A percentile compares a stretch with the other conserved stretches of the same genome.
phyloP scores from a whole-genome alignment of 495 filamentous ascomycete genomes.

The Penicillium subrubescens region DNA sequence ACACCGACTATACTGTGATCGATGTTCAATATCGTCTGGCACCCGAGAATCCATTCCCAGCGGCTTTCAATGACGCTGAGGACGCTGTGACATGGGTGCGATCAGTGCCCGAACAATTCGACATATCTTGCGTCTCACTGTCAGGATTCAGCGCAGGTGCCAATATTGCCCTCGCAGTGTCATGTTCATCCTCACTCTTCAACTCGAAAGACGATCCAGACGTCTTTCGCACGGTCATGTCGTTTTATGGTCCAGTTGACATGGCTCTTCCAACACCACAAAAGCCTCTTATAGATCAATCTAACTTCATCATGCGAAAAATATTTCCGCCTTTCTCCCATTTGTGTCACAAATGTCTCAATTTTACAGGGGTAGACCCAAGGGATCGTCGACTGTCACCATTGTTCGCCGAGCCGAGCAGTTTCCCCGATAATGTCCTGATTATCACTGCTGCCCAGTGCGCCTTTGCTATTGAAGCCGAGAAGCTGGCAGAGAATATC shows the following conservation, averaged over 20 bases:
- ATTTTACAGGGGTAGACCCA: conserved; percentile 22
- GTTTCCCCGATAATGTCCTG: conserved; percentile 41
- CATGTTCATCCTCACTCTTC: conserved; percentile 34
- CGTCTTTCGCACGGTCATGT: conserved; percentile 38
- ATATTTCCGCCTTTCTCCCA: conserved; percentile 32
- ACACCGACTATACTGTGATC: conserved; percentile 44
- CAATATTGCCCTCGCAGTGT: conserved; percentile 42
- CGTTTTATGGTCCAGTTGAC: conserved; percentile 44
- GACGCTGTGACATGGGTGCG: conserved; percentile 42
- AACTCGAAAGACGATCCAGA: conserved; percentile 15
- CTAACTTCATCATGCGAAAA: conserved; percentile 31
- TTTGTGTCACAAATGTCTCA: conserved; percentile 32
- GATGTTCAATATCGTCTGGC: conserved; percentile 76
- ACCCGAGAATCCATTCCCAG: conserved; percentile 75
- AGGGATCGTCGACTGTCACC: conserved; percentile 47
- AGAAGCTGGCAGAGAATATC: conserved; percentile 43
- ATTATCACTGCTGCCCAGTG: conserved; percentile 47
- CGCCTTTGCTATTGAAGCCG: conserved; percentile 42
- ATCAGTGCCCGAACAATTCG: conserved; percentile 35
- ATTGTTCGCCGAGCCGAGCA: conserved; percentile 33
- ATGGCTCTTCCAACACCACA: conserved; percentile 28
- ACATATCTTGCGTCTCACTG: conserved; percentile 37
- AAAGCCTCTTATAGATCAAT: conserved; percentile 29
- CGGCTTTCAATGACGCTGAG: conserved; percentile 70
- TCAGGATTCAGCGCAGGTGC: conserved; percentile 51